These are phyloP conservation scores for Colletotrichum agaves DNA, from an alignment of 2,329 filamentous ascomycete species.

Conservation along the genomic window DNA sequence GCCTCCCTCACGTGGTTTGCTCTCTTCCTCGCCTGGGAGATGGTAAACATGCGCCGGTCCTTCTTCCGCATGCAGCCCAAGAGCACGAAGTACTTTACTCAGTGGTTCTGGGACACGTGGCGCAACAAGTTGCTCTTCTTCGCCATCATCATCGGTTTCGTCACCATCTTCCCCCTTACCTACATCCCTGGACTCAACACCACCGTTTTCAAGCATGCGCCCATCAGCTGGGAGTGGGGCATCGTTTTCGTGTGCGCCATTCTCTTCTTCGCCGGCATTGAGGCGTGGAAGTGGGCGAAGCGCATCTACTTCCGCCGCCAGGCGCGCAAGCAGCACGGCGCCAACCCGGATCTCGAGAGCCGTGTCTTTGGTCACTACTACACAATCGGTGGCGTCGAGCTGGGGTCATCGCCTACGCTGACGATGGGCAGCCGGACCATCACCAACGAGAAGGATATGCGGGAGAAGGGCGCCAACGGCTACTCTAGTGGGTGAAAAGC, in stretches of 20 bases:
- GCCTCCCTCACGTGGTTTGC: conserved; percentile 79
- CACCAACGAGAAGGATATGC: conserved; percentile 37
- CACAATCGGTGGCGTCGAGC: conserved; percentile 38
- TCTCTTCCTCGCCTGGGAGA: conserved; percentile 80
- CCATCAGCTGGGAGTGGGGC: conserved; percentile 70
- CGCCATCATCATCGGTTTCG: conserved; percentile 59
- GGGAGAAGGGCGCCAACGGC: conserved; percentile 33
- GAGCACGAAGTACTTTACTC: conserved; percentile 68
- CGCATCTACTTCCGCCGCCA: conserved; percentile 53
- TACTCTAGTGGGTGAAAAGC: conserved; percentile 29
- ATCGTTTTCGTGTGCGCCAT: conserved; percentile 65
- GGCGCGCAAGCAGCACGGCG: conserved; percentile 38
- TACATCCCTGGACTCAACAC: conserved; percentile 69
- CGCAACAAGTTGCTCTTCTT: conserved; percentile 77
- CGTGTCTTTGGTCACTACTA: conserved; percentile 49
- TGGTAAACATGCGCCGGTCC: conserved; percentile 74
- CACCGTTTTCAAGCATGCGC: conserved; percentile 66
- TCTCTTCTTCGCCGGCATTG: conserved; percentile 68
- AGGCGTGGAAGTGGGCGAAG: conserved; percentile 69
- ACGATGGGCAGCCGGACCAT: conserved; percentile 34
- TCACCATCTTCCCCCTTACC: conserved; percentile 60
- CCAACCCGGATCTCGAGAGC: conserved; percentile 45
- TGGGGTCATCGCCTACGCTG: conserved; percentile 30
- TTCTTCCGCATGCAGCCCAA: conserved; percentile 79
- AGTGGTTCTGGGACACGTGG: conserved; percentile 75